Base-by-base conservation (phyloP, 371 early-diverging fungal species). In the Rhizopus delemar region DNA sequence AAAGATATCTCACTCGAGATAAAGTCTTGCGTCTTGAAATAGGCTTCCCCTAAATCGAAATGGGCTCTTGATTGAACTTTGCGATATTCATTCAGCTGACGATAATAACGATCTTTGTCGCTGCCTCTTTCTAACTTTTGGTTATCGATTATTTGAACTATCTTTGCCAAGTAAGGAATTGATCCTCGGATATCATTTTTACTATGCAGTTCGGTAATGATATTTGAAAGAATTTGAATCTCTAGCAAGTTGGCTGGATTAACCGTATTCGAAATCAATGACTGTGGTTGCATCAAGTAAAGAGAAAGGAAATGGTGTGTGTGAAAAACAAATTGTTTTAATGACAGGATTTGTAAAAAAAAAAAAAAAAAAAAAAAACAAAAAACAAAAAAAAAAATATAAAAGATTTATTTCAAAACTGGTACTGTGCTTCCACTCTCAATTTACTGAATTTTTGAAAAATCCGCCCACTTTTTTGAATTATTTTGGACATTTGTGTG, bases 91-190 rank as follows among this genome's bases (percentile, higher is more conserved):
- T 55, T 52, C 2, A 51, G 13, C 16, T 63, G 69, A n/a, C 51
- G 35, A 16, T 59, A 45, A 29, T 70, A 70, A 8, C n/a, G 22
- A 6, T 32, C 39, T 41, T 46, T 55, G 13, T 55, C 41, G 16
- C 32, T 22, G 31, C 41, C 51, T 45, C 22, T 41, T 31, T 51
- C 55, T 4, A 67, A 22, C 6, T 31, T 54, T 46, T 76, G 77
- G 39, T 71, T 71, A n/a, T 74, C 73, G 31, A 77, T 56, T 28
- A 74, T 71, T 35, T 77, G 78, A 4, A 64, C 72, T 11, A 77
- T 70, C 38, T 77, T 77, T n/a, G 78, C 72, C 8, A 74, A 36
- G 50, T 74, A 77, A 8, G 78, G 78, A 53, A 77, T 74, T 7
- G 70, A 56, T 6, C 69, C 73, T 34, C 53, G 41, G 29, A 70